Evolutionary conservation across 192 early-diverging fungal genomes (phyloP), one percentile per base, ranked within the genome.

Genomic region (Entomortierella chlamydospora): DNA sequence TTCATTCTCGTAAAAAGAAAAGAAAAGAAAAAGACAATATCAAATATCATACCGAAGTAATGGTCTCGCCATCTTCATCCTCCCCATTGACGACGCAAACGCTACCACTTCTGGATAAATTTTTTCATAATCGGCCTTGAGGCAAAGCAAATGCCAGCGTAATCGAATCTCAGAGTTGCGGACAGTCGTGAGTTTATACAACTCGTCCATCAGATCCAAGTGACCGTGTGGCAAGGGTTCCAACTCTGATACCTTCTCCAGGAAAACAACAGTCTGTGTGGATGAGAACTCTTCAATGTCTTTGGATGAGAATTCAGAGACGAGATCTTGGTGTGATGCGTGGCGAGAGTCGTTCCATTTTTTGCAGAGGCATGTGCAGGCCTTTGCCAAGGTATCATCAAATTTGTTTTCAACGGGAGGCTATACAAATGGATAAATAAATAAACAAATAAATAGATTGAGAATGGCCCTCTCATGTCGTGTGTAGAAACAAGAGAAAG

Each of bases 121-220:
- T 18, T 83, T 83, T 81, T 92, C 90, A 80, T 95, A 93, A 41
- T 86, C 84, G 31, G 93, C 87, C 68, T 88, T 82, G 25, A 99
- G 83, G 57, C 92, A 91, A 25, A 98, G 52, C 69, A 86, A 63
- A 67, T 93, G 92, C 96, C 96, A 99, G 53, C 93, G 85, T 81
- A 93, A 92, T 23, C 90, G 82, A 69, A 98, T 90, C 79, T 99
- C 97, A 49, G 90, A 87, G 83, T 99, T 99, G 70, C 82, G 84
- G 54, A 90, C 83, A 20, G 43, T 50, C 17, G 93, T 89, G 57
- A 97, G 83, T 20, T 83, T n/a, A 81, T 97, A 99, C 20, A 89
- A 53, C 56, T 81, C 52, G 69, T 96, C 93, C 84, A 99, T 84
- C 28, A 81, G 78, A 8, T 72, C 84, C 43, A 99, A 74, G 29